Base-by-base conservation (phyloP, 2,329 filamentous ascomycete species). In the Tolypocladium sp. region DNA sequence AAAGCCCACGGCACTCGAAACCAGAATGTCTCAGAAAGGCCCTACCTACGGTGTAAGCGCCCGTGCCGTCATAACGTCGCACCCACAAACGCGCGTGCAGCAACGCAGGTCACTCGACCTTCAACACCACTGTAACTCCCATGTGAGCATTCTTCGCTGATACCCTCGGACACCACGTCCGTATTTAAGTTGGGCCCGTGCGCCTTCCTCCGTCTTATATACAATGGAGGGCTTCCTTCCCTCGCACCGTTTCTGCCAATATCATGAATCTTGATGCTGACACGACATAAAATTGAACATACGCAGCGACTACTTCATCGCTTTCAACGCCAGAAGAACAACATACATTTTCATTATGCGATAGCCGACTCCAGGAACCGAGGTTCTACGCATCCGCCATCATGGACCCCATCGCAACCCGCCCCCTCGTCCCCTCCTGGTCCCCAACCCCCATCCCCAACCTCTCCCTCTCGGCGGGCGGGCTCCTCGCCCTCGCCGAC, bases 401-500 rank as follows among this genome's bases (percentile, higher is more conserved):
- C 38, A 57, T 58, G 57, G 22, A n/a, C n/a, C 53, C 25, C 33
- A 22, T 27, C 10, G 27, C 13, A 20, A 51, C 51, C 9, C 58
- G 49, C 15, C 64, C 70, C 6, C 63, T 74, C 46, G 64, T 81
- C 59, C 71, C 73, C 5, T 69, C 73, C 49, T 82, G 79, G 78
- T 69, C 72, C 1, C 71, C 72, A 20, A 75, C 71, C 0, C 80
- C 79, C 1, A 76, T 82, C 20, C 77, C 78, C 1, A 64, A 66
- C 30, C 67, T 82, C 56, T 69, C 74, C 3, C 71, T 82, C 63
- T 79, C 79, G 0, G 77, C 81, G 1, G 77, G 78, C 10, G 84
- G 82, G 9, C 76, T 86, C 10, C 71, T 87, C 27, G 82, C 81
- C 9, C 78, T 87, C 20, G 84, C 84, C 4, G 82, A 86, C 61